A percentile compares a stretch with the other conserved stretches of the same genome.
Conservation (phyloP, 176 grass and related monocot genomes). For the Themeda triandra region DNA sequence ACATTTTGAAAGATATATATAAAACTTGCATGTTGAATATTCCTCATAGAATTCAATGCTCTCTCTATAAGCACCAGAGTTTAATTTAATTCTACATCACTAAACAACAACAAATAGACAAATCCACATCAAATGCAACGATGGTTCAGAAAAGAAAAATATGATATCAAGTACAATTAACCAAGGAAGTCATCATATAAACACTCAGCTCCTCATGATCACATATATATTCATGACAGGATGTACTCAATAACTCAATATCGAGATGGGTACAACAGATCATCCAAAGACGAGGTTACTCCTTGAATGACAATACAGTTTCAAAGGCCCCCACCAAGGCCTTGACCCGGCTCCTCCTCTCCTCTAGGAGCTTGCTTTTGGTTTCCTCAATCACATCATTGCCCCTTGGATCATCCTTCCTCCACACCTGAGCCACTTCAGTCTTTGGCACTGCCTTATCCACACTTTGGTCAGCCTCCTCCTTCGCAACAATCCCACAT, state of each 20-base stretch:
- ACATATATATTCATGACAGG: constrained; percentile 17
- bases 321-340: constrained; percentile 85
- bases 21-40: no score
- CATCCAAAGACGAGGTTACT: constrained; percentile 20
- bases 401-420: constrained; percentile 48
- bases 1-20: no score
- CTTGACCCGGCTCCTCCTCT: constrained; percentile 80
- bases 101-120: no score
- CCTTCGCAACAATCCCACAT: constrained; percentile 24
- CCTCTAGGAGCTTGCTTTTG: constrained; percentile 66
- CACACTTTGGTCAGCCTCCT: neutral
- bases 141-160: constrained; percentile 7
- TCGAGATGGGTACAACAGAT: neutral
- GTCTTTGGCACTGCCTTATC: neutral
- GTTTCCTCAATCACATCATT: constrained; percentile 68
- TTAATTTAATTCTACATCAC: no score
- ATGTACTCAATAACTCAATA: neutral
- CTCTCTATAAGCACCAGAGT: no score
- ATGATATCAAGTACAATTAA: constrained; percentile 11
- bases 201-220: constrained; percentile 17
- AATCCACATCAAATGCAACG: no score
- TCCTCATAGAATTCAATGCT: no score
- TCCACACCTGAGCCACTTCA: constrained; percentile 16
- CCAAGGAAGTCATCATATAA: constrained; percentile 38
- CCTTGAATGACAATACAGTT: constrained; percentile 60